A percentile compares a stretch with the other conserved stretches of the same genome.
These are phyloP conservation scores for Thuidium tamariscinum DNA, from an alignment of 225 moss, liverwort and hornwort genomes.

Conservation along the genomic window DNA sequence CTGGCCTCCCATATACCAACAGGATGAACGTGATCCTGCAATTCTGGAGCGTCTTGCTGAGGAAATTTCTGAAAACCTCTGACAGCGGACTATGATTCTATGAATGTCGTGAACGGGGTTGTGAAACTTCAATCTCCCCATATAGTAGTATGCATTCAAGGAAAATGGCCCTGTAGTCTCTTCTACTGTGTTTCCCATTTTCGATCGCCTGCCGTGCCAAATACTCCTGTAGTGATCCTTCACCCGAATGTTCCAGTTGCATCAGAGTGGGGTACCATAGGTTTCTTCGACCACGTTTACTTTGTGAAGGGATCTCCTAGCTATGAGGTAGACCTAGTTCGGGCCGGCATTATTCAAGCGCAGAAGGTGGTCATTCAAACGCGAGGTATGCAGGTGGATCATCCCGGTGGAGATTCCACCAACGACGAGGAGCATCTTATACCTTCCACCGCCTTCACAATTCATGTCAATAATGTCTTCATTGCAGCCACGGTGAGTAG, in stretches of 20 bases:
- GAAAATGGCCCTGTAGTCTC: conserved; percentile 67
- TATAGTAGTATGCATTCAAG: conserved; percentile 76
- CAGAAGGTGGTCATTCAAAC: conserved; percentile 82
- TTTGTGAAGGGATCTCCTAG: conserved; percentile 74
- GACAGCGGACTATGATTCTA: conserved; percentile 29
- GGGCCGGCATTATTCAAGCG: conserved; percentile 75
- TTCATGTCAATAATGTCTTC: conserved; percentile 58
- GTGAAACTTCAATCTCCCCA: conserved; percentile 32
- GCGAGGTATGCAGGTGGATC: conserved; percentile 30
- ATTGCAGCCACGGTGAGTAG: conserved; percentile 41
- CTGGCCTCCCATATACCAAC: conserved; percentile 69
- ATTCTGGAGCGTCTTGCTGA: conserved; percentile 59
- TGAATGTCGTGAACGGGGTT: conserved; percentile 44
- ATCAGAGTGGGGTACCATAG: conserved; percentile 69
- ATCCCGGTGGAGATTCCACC: conserved; percentile 18
- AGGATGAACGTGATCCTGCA: conserved; percentile 68
- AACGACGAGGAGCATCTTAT: conserved; percentile 20
- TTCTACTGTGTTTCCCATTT: conserved; percentile 70
- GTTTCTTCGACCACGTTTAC: conserved; percentile 77
- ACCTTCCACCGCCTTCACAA: conserved; percentile 24
- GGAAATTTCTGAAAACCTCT: conserved; percentile 46
- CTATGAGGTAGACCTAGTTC: conserved; percentile 83
- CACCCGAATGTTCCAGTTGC: conserved; percentile 53
- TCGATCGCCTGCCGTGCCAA: conserved; percentile 41
- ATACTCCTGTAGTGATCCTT: conserved; percentile 67